phyloP scores from a whole-genome alignment of 345 rosid species.

The Leavenworthia alabamica region DNA sequence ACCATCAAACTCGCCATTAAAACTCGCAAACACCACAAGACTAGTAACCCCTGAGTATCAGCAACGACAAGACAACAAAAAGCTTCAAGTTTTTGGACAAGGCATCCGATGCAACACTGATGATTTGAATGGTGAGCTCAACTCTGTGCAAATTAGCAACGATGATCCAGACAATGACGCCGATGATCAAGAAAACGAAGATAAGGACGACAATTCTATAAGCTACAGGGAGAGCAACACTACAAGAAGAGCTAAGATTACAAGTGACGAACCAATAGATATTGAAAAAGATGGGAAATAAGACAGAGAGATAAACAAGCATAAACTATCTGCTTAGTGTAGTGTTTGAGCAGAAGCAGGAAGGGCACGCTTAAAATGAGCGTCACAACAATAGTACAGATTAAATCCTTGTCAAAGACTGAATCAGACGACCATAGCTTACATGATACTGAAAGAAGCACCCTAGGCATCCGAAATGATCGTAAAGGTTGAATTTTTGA shows the following conservation, averaged over 20 bases:
- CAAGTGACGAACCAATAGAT: slow-evolving; percentile 93
- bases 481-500: slow-evolving; percentile 27
- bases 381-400: slow-evolving; percentile 67
- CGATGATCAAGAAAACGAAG: slow-evolving; percentile 61
- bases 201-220: slow-evolving; percentile 64
- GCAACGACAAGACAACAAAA: slow-evolving; percentile 54
- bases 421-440: slow-evolving; percentile 30
- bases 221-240: slow-evolving; percentile 53
- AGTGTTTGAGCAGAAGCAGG: slow-evolving; percentile 69
- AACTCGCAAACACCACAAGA: slow-evolving; percentile 59
- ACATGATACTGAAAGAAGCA: slow-evolving; percentile 11
- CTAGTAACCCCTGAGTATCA: slow-evolving; percentile 51
- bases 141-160: slow-evolving; percentile 76
- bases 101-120: slow-evolving; percentile 78
- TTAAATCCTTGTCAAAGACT: slow-evolving; percentile 34
- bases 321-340: slow-evolving; percentile 79
- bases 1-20: slow-evolving; percentile 64
- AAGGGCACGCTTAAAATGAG: slow-evolving; percentile 63
- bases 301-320: slow-evolving; percentile 59
- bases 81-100: slow-evolving; percentile 64
- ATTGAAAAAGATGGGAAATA: slow-evolving; percentile 63
- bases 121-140: slow-evolving; percentile 65
- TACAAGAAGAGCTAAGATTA: slow-evolving; percentile 60
- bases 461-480: not conserved
- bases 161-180: slow-evolving; percentile 66